Evolutionary conservation across 139 green algal genomes (phyloP).

Genomic region (Dunaliella primolecta): DNA sequence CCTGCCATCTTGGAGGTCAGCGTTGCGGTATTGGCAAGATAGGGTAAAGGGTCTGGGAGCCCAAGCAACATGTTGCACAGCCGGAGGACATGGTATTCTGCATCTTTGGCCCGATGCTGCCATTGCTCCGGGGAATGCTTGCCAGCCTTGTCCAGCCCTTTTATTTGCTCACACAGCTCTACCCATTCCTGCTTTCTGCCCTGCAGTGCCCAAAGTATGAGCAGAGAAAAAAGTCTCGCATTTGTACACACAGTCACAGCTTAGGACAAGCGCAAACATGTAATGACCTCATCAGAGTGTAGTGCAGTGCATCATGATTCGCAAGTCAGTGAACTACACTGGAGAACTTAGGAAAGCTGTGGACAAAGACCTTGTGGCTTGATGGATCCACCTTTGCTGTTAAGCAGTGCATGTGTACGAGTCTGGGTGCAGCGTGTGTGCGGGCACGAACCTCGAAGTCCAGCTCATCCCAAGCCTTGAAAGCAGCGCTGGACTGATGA

Average conservation of each 20-base stretch:
- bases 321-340: no score
- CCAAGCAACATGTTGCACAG: conserved; percentile 29
- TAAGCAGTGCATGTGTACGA: not conserved
- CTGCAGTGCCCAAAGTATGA: no score
- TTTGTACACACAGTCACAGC: no score
- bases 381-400: no score
- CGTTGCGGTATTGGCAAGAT: conserved; percentile 8
- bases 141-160: conserved; percentile 9
- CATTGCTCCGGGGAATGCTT: conserved; percentile 9
- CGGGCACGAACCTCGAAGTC: not conserved
- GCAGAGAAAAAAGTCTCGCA: no score
- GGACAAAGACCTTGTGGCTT: no score
- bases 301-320: not conserved
- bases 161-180: conserved; percentile 19
- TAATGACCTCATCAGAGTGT: no score
- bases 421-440: not conserved
- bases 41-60: conserved; percentile 14
- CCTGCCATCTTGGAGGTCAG: conserved; percentile 15
- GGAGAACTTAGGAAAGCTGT: no score
- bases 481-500: not conserved
- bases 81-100: conserved; percentile 36
- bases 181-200: conserved; percentile 30
- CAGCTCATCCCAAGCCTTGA: not conserved
- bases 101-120: conserved; percentile 34
- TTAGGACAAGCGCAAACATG: no score